Base-by-base conservation (phyloP, 176 grass and related monocot genomes). In the Avena atlantica region DNA sequence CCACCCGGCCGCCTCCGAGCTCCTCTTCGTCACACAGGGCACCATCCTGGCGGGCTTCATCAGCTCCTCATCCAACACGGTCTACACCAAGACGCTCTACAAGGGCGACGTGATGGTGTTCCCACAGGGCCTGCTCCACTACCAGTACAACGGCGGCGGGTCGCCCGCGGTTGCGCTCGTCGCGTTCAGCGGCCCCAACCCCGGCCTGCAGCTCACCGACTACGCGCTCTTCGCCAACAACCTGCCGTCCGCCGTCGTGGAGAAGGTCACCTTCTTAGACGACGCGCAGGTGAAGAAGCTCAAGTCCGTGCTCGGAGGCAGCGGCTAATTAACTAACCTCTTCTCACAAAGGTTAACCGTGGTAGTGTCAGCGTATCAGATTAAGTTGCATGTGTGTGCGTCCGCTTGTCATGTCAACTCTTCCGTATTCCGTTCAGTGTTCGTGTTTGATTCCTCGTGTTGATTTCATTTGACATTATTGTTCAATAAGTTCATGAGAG, bases 51-150 rank as follows among this genome's bases (percentile, higher is more conserved):
- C 95, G 15, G 95, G 90, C 8, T 97, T 97, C 89, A 92, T 97
- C 4, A 89, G 69, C 52, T 88, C 92, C 81, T 92, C 88, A 0
- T 5, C 75, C 52, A 97, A 97, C 51, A 57, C 16, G 0, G 16
- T 1, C 0, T 97, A 94, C 88, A 40, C 34, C 19, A 84, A 81
- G 63, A 78, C 21, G 1, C 31, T 94, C 34, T 1, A 0, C 0
- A 65, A 78, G 58, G 90, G 90, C 15, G 92, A 94, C 6, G 2
- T 82, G 19, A 90, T 85, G 76, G 7, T 92, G 48, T 91, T 94
- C 70, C 94, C 94, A 8, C 86, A 80, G 64, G 94, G 86, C 2
- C 81, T 89, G 42, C 80, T 89, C 2, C 94, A 94, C 89, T 97
- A 66, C 64, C 90, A 92, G 86, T 89, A 90, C 71, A 97, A 92